Evolutionary conservation across 129 eudicot species (phyloP), one percentile per base, ranked within the genome.

Genomic region (Arctium minus): DNA sequence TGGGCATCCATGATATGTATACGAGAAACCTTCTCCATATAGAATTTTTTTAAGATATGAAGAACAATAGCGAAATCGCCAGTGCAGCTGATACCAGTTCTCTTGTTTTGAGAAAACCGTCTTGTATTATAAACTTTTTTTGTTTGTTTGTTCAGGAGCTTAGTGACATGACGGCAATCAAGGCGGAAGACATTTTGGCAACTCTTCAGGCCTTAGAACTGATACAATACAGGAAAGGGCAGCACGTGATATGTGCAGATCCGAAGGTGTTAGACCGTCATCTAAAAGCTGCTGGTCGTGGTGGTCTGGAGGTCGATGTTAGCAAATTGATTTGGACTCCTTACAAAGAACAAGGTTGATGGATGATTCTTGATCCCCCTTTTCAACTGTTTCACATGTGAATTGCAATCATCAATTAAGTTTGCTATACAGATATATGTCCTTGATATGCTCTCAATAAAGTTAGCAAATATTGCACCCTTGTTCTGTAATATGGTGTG

Each of bases 321-420:
- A 90, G 95, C 85, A 96, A 93, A 81, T 84, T 96, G 88, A 96
- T 96, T 69, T 96, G 99, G 99, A 96, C 99, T 75, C 99, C 99
- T 83, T 96, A 93, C 80, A 96, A 93, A 87, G 99, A 96, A 79
- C 97, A 96, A 89, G 87, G 90, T 70, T 60, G 68, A 60, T 60
- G 4, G 15, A 85, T 73, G 36, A 64, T 33, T 22, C 75, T 32
- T 22, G 67, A 13, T 56, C 27, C 18, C 65, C 6, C 5, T 11
- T 12, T 17, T 53, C 27, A n/a, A 5, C 8, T 17, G 67, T 56
- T 13, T n/a, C 27, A 56, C 27, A 17, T 56, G 5, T 9, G 71
- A 67, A 60, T 60, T 60, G 29, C 68, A 60, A 46, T 46, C 56
- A n/a, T 60, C 9, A n/a, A 5, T 5, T 60, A 1, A 60, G 30